These are phyloP conservation scores for Neoarthrinium moseri DNA, from an alignment of 2,329 filamentous ascomycete genomes.

Conservation along the genomic window DNA sequence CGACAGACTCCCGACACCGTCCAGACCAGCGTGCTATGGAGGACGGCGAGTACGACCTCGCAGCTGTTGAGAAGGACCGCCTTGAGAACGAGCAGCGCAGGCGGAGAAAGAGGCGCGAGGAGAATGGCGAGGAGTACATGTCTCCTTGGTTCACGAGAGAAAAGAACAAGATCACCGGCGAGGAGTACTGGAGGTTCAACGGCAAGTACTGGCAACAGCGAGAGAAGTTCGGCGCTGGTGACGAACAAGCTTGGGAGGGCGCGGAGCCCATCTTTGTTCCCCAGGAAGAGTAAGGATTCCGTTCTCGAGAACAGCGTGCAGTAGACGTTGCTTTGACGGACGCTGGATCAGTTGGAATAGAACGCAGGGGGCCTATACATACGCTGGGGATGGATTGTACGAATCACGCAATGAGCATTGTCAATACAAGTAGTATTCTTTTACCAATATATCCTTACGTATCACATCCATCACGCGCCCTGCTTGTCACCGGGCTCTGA, in stretches of 20 bases:
- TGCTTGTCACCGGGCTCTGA: too few relatives aligned
- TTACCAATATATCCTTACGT: not conserved
- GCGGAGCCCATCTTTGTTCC: conserved; percentile 68
- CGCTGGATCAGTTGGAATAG: too few relatives aligned
- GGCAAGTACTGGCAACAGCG: conserved; percentile 84
- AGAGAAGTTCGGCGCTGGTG: conserved; percentile 62
- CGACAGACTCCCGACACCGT: conserved; percentile 88
- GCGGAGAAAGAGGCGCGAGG: conserved; percentile 70
- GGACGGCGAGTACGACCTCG: conserved; percentile 93
- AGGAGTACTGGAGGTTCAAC: conserved; percentile 87
- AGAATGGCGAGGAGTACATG: conserved; percentile 74
- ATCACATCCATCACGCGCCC: not conserved
- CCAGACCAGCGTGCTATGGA: conserved; percentile 98
- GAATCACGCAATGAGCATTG: not conserved
- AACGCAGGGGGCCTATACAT: too few relatives aligned
- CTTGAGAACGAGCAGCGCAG: conserved; percentile 89
- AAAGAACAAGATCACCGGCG: conserved; percentile 75
- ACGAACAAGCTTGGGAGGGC: conserved; percentile 61
- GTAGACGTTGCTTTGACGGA: too few relatives aligned
- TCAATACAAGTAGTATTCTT: not conserved
- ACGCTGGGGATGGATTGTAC: not conserved
- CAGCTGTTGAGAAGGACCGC: conserved; percentile 89
- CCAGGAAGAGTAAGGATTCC: not conserved
- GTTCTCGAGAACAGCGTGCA: not conserved
- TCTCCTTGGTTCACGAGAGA: conserved; percentile 83